Conservation (phyloP, 2,329 filamentous ascomycete species). For the Paracamarosporium sp. region DNA sequence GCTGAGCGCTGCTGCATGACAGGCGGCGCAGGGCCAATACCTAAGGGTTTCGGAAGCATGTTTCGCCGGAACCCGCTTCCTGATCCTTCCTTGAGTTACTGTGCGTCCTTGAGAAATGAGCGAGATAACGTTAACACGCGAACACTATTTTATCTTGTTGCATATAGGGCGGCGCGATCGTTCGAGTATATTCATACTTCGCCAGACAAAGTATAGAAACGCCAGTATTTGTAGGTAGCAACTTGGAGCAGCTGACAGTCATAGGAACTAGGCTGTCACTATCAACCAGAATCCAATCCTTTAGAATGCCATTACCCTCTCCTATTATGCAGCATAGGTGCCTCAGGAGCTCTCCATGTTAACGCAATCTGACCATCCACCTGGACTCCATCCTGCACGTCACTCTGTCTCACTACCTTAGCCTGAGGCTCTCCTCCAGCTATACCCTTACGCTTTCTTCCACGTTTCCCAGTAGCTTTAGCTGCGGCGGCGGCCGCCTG, state of each 20-base stretch:
- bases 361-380: neutral
- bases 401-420: neutral
- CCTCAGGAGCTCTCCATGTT: neutral
- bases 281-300: neutral
- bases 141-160: neutral
- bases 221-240: neutral
- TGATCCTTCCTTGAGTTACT: neutral
- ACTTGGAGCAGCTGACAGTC: neutral
- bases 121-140: neutral
- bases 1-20: slow-evolving; percentile 17
- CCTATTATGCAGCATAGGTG: neutral
- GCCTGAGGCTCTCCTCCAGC: neutral
- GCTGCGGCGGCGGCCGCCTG: neutral
- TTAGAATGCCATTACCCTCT: neutral
- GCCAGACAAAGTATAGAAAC: neutral
- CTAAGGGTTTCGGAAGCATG: neutral
- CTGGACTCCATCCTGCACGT: neutral
- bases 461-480: neutral
- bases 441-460: neutral
- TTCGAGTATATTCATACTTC: neutral
- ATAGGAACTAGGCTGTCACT: neutral
- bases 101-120: neutral
- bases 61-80: slow-evolving; percentile 1
- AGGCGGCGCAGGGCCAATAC: neutral
- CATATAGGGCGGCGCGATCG: neutral